Percentiles rank a stretch among this genome's conserved stretches.
phyloP scores from a whole-genome alignment of 2,329 filamentous ascomycete genomes.

The Byssothecium circinans region DNA sequence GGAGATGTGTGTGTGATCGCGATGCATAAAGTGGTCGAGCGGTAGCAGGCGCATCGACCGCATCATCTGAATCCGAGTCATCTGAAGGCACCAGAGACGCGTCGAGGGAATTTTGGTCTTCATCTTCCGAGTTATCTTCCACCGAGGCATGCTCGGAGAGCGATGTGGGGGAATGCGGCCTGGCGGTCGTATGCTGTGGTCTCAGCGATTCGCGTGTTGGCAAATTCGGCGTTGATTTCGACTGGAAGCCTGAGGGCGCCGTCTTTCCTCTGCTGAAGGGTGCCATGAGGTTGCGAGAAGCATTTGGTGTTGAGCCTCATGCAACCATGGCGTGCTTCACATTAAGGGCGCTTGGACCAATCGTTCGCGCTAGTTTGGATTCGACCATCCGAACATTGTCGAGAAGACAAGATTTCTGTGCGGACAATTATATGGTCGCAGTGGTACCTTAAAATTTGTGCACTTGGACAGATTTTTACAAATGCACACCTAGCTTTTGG shows the following conservation, averaged over 20 bases:
- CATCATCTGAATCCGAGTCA: constrained; percentile 31
- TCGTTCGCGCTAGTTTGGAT: neutral
- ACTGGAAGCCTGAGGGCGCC: constrained; percentile 35
- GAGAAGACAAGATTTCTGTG: no score
- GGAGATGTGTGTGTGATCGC: constrained; percentile 50
- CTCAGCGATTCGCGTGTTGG: constrained; percentile 44
- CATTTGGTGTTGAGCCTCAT: neutral
- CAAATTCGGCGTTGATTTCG: constrained; percentile 52
- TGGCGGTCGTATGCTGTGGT: constrained; percentile 14
- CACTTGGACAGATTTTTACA: no score
- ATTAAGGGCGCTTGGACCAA: neutral
- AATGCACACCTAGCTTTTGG: no score
- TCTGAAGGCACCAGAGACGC: constrained; percentile 15
- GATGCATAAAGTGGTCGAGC: constrained; percentile 47
- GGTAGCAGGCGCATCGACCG: constrained; percentile 17
- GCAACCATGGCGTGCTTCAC: constrained; percentile 1
- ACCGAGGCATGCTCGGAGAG: constrained; percentile 42
- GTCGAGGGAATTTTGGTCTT: constrained; percentile 21
- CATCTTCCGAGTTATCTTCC: constrained; percentile 28
- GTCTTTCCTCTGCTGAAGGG: constrained; percentile 48
- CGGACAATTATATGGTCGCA: no score
- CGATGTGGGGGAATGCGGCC: constrained; percentile 22
- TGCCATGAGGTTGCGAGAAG: constrained; percentile 40
- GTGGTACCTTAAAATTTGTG: no score
- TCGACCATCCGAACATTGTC: no score